Conservation (phyloP, 2,329 filamentous ascomycete genomes). For the Atkinsonella hypoxylon region DNA sequence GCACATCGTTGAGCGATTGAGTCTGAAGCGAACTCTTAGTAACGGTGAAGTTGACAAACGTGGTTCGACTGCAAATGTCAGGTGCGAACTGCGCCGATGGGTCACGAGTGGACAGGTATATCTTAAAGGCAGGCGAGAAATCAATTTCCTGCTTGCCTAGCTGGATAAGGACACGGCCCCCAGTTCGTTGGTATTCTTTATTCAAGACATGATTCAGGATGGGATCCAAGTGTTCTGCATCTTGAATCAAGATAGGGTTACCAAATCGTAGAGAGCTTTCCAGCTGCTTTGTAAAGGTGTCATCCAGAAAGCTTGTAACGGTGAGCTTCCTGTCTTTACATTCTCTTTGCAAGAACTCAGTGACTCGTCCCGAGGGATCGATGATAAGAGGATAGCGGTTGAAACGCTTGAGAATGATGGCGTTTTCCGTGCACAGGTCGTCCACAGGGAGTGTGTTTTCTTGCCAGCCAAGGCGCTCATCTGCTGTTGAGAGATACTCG, state of each 20-base stretch:
- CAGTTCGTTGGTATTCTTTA: constrained; percentile 98
- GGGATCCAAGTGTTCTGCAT: constrained; percentile 92
- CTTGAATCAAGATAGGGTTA: constrained; percentile 96
- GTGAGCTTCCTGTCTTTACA: constrained; percentile 88
- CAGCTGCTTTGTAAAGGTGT: constrained; percentile 94
- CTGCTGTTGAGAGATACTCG: constrained; percentile 91
- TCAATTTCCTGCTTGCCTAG: constrained; percentile 98
- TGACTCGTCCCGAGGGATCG: constrained; percentile 88
- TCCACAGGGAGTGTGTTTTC: constrained; percentile 87
- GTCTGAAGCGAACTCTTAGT: constrained; percentile 98
- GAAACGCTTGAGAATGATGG: constrained; percentile 93
- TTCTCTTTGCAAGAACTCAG: constrained; percentile 90
- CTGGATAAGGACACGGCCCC: constrained; percentile 93
- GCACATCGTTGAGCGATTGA: constrained; percentile 90
- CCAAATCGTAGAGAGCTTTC: constrained; percentile 96
- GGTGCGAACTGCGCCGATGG: constrained; percentile 92
- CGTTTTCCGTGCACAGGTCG: constrained; percentile 96
- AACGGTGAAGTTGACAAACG: constrained; percentile 98
- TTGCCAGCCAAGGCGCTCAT: constrained; percentile 92
- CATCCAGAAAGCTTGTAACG: constrained; percentile 94
- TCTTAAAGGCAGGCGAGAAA: constrained; percentile 91
- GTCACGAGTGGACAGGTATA: constrained; percentile 91
- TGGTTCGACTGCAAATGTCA: constrained; percentile 95
- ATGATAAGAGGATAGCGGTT: constrained; percentile 98
- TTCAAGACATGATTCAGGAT: constrained; percentile 98